A percentile compares a stretch with the other conserved stretches of the same genome.
These are phyloP conservation scores for Sordaria brevicollis DNA, from an alignment of 495 filamentous ascomycete genomes.

Conservation along the genomic window DNA sequence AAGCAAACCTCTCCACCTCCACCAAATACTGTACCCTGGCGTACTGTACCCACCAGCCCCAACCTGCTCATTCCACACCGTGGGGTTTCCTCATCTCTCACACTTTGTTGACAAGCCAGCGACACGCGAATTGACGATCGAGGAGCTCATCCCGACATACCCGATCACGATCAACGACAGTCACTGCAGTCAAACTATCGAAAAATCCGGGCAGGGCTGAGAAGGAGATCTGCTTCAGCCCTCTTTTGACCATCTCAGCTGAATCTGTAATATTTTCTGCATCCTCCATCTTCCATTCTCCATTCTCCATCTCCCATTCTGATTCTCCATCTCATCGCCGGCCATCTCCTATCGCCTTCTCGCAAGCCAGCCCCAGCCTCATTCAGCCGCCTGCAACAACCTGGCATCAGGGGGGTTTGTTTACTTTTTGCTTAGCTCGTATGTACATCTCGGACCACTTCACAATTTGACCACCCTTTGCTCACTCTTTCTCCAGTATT, in stretches of 20 bases:
- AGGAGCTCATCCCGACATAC: too few relatives aligned
- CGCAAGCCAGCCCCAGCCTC: background rate
- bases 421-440: background rate
- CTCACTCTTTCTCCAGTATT: background rate
- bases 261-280: too few relatives aligned
- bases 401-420: background rate
- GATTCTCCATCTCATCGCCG: background rate
- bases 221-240: too few relatives aligned
- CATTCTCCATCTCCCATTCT: background rate
- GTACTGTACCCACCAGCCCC: too few relatives aligned
- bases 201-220: background rate
- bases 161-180: background rate
- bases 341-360: too few relatives aligned
- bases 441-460: background rate
- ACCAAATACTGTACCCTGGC: too few relatives aligned
- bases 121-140: too few relatives aligned
- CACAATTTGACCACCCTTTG: background rate
- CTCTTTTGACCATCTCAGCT: too few relatives aligned
- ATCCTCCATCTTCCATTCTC: background rate
- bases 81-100: too few relatives aligned
- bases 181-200: background rate
- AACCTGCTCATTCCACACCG: too few relatives aligned
- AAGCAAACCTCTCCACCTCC: too few relatives aligned
- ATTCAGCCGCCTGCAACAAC: background rate
- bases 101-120: too few relatives aligned